Percentiles rank a stretch among this genome's conserved stretches.
phyloP scores from a whole-genome alignment of 1,284 basidiomycete species.

The Erythrobasidium hasegawianum region DNA sequence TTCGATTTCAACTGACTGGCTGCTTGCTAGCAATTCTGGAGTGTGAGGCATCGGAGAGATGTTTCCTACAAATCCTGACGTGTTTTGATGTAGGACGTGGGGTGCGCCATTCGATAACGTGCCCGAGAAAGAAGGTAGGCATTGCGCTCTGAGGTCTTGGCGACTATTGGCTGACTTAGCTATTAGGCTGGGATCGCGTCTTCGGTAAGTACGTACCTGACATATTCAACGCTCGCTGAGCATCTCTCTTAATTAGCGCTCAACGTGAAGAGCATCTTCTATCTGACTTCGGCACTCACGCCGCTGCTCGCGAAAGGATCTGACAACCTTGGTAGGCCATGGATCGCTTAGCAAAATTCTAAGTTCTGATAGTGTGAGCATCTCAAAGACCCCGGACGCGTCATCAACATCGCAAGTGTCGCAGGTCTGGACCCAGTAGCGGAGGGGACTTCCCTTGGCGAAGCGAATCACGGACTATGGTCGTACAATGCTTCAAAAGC shows the following conservation, averaged over 20 bases:
- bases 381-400: slow-evolving; percentile 65
- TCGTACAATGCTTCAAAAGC: slow-evolving; percentile 40
- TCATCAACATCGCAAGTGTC: slow-evolving; percentile 76
- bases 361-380: too few species aligned
- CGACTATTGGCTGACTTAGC: too few species aligned
- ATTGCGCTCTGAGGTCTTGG: too few species aligned
- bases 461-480: slow-evolving; percentile 66
- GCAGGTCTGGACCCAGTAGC: slow-evolving; percentile 60
- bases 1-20: too few species aligned
- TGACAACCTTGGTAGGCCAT: slow-evolving; percentile 53
- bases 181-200: slow-evolving; percentile 32
- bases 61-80: too few species aligned
- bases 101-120: slow-evolving; percentile 22
- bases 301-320: slow-evolving; percentile 65
- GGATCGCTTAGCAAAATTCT: too few species aligned
- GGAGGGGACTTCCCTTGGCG: slow-evolving; percentile 55
- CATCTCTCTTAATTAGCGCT: too few species aligned
- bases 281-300: slow-evolving; percentile 59
- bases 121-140: slow-evolving; percentile 33
- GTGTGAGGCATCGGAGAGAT: too few species aligned
- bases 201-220: too few species aligned
- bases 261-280: slow-evolving; percentile 76
- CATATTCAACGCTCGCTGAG: too few species aligned
- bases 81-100: slow-evolving; percentile 10
- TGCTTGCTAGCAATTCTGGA: slow-evolving; percentile 45